These are phyloP conservation scores for Strobilomyces dryophilus DNA, from an alignment of 768 basidiomycete species.

Conservation along the genomic window DNA sequence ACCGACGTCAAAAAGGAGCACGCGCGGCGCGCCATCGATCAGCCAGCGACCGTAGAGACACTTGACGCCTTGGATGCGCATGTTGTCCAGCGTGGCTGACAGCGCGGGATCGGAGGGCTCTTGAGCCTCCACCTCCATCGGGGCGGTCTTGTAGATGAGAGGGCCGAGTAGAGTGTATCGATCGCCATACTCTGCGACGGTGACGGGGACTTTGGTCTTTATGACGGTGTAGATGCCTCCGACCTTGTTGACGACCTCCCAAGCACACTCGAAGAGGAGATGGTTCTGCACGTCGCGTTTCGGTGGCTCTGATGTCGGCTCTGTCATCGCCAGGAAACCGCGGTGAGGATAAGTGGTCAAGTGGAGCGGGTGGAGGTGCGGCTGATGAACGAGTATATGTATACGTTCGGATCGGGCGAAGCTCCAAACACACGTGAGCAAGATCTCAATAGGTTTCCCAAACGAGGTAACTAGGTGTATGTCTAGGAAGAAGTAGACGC, in stretches of 20 bases:
- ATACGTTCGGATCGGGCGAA: background rate
- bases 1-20: constrained; percentile 94
- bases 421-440: constrained; percentile 16
- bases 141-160: constrained; percentile 96
- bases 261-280: constrained; percentile 90
- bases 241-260: constrained; percentile 99
- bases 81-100: constrained; percentile 67
- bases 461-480: constrained; percentile 19
- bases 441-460: constrained; percentile 10
- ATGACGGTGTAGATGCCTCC: constrained; percentile 99
- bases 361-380: background rate
- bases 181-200: constrained; percentile 92
- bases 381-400: background rate
- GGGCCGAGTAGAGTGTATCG: constrained; percentile 96
- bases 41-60: constrained; percentile 96
- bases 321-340: constrained; percentile 17
- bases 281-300: constrained; percentile 76
- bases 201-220: constrained; percentile 99
- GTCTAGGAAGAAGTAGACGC: background rate
- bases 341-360: background rate
- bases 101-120: constrained; percentile 83
- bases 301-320: constrained; percentile 15
- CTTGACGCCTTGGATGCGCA: constrained; percentile 91
- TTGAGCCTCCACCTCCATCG: constrained; percentile 96
- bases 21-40: constrained; percentile 93